These are phyloP conservation scores for Globisporangium parvum DNA, from an alignment of 352 stramenopile genomes.

Conservation along the genomic window DNA sequence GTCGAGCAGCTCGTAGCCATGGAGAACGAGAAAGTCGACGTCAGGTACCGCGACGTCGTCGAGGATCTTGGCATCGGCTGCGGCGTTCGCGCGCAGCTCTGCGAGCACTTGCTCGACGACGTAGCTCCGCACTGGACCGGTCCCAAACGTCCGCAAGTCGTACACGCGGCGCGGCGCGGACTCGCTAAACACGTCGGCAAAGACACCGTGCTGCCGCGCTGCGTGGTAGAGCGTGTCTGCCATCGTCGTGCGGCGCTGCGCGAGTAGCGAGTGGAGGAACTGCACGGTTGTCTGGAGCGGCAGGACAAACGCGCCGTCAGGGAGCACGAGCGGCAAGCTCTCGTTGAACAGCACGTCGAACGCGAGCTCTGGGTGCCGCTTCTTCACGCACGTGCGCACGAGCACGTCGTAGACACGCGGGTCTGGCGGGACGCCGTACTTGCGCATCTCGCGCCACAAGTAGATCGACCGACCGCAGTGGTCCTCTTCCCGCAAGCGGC, in stretches of 20 bases:
- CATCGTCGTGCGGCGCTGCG: slow-evolving; percentile 58
- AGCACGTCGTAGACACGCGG: slow-evolving; percentile 73
- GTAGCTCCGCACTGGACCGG: slow-evolving; percentile 56
- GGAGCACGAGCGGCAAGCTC: slow-evolving; percentile 40
- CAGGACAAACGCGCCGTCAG: slow-evolving; percentile 59
- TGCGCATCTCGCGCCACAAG: slow-evolving; percentile 82
- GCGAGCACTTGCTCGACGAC: slow-evolving; percentile 52
- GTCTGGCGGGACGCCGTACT: slow-evolving; percentile 59
- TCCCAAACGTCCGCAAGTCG: slow-evolving; percentile 56
- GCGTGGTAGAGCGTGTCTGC: slow-evolving; percentile 58
- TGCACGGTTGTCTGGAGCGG: slow-evolving; percentile 45
- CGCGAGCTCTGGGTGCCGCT: slow-evolving; percentile 75
- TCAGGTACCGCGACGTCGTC: slow-evolving; percentile 35
- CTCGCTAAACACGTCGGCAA: slow-evolving; percentile 49
- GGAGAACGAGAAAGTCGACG: slow-evolving; percentile 65
- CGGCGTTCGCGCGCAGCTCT: slow-evolving; percentile 36
- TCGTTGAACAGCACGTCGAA: slow-evolving; percentile 69
- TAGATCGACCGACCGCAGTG: slow-evolving; percentile 81
- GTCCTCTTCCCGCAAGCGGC: slow-evolving; percentile 77
- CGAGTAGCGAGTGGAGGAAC: slow-evolving; percentile 67
- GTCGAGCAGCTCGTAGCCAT: slow-evolving; percentile 75
- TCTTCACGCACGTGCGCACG: slow-evolving; percentile 77
- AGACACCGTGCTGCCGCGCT: slow-evolving; percentile 40
- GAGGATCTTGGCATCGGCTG: slow-evolving; percentile 22
- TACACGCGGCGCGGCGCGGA: slow-evolving; percentile 41